Evolutionary conservation across 306 rosid genomes (phyloP), one percentile per base, ranked within the genome.

Genomic region (Hippophae tibetana): DNA sequence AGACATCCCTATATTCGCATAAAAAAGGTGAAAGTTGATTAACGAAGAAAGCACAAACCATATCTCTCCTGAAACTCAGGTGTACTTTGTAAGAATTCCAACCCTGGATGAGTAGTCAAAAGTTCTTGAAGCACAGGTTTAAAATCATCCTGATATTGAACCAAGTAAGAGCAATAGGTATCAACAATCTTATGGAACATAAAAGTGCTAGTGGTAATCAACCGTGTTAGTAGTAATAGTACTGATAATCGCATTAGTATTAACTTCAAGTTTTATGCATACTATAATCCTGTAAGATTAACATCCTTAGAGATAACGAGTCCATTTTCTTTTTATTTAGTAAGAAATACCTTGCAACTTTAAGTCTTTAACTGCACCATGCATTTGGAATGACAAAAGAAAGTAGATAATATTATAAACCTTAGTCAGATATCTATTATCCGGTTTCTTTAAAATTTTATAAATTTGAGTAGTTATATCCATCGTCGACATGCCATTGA

Each of bases 1-100:
- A 10, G 48, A n/a, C n/a, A 63, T 43, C 42, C 4, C 27, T 50
- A 54, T 5, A 56, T 48, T 47, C 47, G 23, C 53, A 25, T 55
- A 18, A 49, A 23, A 49, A 31, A 31, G 38, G 38, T 18, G n/a
- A 48, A 47, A 26, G 26, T 47, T 13, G 8, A 6, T 12, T 9
- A 62, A 43, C 10, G 73, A 79, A 72, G 49, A 61, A 57, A 74
- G 69, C 65, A 82, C 99, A 53, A 77, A 93, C 99, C 99, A 57
- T 89, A 93, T 93, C 99, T 86, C 74, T 93, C 99, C 79, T 93
- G 99, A 84, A 93, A 93, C 78, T 93, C 99, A 45, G 95, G 99
- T 44, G 99, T 93, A 69, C 94, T 81, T 80, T 89, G 99, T 72
- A 93, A 79, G 81, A 93, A 93, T 77, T 93, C 99, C 72, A 93